These are phyloP conservation scores for Quercus cerris DNA, from an alignment of 306 rosid species.

Conservation along the genomic window DNA sequence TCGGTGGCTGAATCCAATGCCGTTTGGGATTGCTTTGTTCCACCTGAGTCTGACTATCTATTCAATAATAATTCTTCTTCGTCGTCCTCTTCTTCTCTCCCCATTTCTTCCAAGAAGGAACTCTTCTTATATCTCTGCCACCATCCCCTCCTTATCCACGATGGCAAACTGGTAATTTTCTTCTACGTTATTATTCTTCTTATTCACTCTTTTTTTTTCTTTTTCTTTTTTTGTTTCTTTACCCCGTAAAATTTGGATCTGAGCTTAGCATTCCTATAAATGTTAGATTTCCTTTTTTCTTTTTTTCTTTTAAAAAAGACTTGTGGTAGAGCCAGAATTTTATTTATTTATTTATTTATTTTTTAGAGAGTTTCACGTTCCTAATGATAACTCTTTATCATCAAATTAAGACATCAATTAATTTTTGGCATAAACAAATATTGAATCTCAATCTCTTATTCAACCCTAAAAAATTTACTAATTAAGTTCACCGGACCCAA, in stretches of 20 bases:
- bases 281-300: too few species aligned
- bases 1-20: constrained; percentile 77
- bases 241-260: too few species aligned
- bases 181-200: too few species aligned
- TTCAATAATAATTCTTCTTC: neutral
- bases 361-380: too few species aligned
- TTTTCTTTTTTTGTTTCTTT: too few species aligned
- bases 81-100: neutral
- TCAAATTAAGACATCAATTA: accelerated
- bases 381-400: accelerated
- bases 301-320: too few species aligned
- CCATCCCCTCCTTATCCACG: constrained; percentile 51
- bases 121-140: constrained; percentile 46
- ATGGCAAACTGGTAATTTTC: constrained; percentile 51
- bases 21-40: constrained; percentile 74
- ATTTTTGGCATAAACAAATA: accelerated
- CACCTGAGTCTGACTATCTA: constrained; percentile 29
- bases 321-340: too few species aligned
- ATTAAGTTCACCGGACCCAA: accelerated
- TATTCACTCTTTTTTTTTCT: too few species aligned
- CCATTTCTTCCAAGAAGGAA: constrained; percentile 48
- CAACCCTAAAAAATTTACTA: too few species aligned
- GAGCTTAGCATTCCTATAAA: too few species aligned
- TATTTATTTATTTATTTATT: too few species aligned
- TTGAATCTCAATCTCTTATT: too few species aligned